A percentile compares a stretch with the other conserved stretches of the same genome.
Evolutionary conservation across 345 rosid genomes (phyloP).

Genomic region (Eucalyptus lansdowneana): DNA sequence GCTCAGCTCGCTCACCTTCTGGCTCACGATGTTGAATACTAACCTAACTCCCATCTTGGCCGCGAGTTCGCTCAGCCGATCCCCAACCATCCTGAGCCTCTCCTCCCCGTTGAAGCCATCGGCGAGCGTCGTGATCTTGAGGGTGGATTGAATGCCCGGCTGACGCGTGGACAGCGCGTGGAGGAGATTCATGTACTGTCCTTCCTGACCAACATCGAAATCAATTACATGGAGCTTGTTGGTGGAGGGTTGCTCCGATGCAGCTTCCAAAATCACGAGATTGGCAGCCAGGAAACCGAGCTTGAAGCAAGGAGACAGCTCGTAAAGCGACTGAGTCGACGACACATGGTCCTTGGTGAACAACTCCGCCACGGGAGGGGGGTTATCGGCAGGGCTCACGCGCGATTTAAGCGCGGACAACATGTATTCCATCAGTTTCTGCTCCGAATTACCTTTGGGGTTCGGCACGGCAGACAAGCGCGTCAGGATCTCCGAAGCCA

Average conservation of each 20-base stretch:
- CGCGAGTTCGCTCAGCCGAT: conserved; percentile 28
- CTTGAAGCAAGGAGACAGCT: conserved; percentile 69
- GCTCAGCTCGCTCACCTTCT: not conserved
- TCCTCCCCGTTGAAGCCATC: conserved; percentile 29
- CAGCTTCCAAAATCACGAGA: conserved; percentile 63
- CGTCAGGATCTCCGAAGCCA: conserved; percentile 48
- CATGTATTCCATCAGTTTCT: conserved; percentile 59
- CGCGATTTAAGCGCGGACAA: conserved; percentile 48
- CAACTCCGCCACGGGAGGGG: conserved; percentile 46
- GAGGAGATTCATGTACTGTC: conserved; percentile 60
- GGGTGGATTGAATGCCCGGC: conserved; percentile 5
- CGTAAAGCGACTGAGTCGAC: conserved; percentile 56
- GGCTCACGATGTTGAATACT: conserved; percentile 20
- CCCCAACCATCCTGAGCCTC: conserved; percentile 31
- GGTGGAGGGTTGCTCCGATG: conserved; percentile 19
- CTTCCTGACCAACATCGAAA: conserved; percentile 73
- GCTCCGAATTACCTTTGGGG: conserved; percentile 54
- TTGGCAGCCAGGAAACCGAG: conserved; percentile 86
- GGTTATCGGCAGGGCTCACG: conserved; percentile 27
- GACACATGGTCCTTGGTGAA: conserved; percentile 40
- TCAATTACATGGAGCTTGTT: conserved; percentile 59
- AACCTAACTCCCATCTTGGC: conserved; percentile 24
- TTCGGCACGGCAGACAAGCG: conserved; percentile 39
- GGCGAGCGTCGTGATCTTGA: conserved; percentile 67
- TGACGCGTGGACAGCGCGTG: conserved; percentile 51